Base-by-base conservation (phyloP, 768 basidiomycete genomes). In the Kwoniella sp. region DNA sequence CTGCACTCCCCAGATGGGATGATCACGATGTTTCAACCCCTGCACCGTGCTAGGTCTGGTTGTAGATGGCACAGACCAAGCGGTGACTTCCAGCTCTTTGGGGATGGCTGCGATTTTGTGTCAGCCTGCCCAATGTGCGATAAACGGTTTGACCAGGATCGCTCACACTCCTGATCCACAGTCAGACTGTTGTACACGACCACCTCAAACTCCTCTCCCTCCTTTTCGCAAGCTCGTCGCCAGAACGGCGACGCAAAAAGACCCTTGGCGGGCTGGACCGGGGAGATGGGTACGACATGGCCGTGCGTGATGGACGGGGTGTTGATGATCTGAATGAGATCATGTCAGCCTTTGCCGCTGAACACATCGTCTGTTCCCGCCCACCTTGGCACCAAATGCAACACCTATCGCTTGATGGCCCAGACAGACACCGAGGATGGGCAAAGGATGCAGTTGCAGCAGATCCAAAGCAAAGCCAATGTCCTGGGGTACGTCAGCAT, bases 181-280 rank as follows among this genome's bases (percentile, higher is more conserved):
- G 65, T 68, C 56, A 74, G 39, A 46, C 69, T 70, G 49, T 74
- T 74, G 45, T 74, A 74, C 11, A 71, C 69, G 12, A 74, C 73
- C 33, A 65, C 65, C 28, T 70, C 63, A 33, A 70, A 70, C 14
- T 37, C 29, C n/a, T 26, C 20, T 2, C 59, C 56, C 4, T 28
- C 27, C 19, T 25, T 26, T 17, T 11, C 42, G 12, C 48, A 17
- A 15, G 32, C 36, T 3, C 34, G 23, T 20, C 34, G 43, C 65
- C 67, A 69, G n/a, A 45, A 36, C 1, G 53, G 47, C 1, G 56
- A 57, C 3, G 56, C 51, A 37, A 70, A 70, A 2, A 67, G 50
- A 7, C 63, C 65, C 14, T 19, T 43, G 15, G 53, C 19, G 3
- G 63, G 59, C 3, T 11, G 12, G 11, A 62, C 51, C 0, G 66